Conservation (phyloP, 257 asterid species). For the Solanum stenotomum region DNA sequence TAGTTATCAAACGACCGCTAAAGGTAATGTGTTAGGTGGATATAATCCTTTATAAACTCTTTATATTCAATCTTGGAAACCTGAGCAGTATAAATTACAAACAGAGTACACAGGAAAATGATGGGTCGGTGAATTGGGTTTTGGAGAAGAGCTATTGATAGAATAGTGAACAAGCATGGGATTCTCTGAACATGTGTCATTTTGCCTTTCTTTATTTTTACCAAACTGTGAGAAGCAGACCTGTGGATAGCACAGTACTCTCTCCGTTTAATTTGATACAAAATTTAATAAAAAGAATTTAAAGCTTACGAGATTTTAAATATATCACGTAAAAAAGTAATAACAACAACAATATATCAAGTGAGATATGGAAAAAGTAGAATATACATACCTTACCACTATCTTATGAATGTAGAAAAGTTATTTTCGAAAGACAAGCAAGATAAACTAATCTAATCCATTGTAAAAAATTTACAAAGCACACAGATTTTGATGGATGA, state of each 20-base stretch:
- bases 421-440: not conserved
- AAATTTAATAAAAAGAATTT: too few relatives aligned
- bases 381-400: too few relatives aligned
- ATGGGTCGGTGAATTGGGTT: not conserved
- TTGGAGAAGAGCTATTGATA: not conserved
- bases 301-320: too few relatives aligned
- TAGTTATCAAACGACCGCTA: not conserved
- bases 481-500: not conserved
- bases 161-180: constrained; percentile 1
- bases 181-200: not conserved
- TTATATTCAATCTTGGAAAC: not conserved
- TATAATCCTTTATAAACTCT: not conserved
- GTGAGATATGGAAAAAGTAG: too few relatives aligned
- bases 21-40: not conserved
- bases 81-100: not conserved
- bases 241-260: not conserved
- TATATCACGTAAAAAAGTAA: too few relatives aligned
- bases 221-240: not conserved
- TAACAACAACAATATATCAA: too few relatives aligned
- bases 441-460: not conserved
- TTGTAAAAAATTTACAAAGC: not conserved
- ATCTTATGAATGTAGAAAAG: too few relatives aligned
- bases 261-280: too few relatives aligned
- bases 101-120: not conserved
- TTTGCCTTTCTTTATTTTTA: not conserved